A percentile compares a stretch with the other conserved stretches of the same genome.
These are phyloP conservation scores for Hygrophorus russula DNA, from an alignment of 768 basidiomycete species.

Conservation along the genomic window DNA sequence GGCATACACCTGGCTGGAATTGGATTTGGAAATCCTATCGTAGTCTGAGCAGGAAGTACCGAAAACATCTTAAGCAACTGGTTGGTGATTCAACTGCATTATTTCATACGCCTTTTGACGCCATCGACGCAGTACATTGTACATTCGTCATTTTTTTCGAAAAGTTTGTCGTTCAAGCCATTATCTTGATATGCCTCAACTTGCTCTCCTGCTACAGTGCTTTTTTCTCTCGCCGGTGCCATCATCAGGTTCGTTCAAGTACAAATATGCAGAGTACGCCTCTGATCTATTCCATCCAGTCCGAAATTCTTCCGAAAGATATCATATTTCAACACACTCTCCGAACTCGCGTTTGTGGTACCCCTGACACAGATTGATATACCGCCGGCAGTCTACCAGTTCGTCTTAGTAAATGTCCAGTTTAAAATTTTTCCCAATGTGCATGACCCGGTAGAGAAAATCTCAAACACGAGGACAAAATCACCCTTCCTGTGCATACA, in stretches of 20 bases:
- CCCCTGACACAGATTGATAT: conserved; percentile 86
- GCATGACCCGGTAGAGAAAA: conserved; percentile 48
- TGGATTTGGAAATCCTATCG: conserved; percentile 91
- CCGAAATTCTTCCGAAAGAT: conserved; percentile 89
- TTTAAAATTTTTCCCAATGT: neutral
- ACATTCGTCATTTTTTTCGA: conserved; percentile 81
- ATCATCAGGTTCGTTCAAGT: conserved; percentile 57
- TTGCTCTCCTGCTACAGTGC: conserved; percentile 36
- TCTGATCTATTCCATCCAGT: conserved; percentile 23
- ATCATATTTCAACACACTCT: conserved; percentile 63
- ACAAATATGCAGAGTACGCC: neutral
- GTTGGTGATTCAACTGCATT: conserved; percentile 26
- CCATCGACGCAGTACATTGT: conserved; percentile 55
- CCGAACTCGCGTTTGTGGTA: conserved; percentile 63
- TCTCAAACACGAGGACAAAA: conserved; percentile 58
- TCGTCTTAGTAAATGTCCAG: conserved; percentile 7
- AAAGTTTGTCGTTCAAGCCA: conserved; percentile 39
- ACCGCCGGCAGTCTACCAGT: conserved; percentile 76
- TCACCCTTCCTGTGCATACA: conserved; percentile 50
- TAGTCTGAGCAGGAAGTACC: conserved; percentile 69
- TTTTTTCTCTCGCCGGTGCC: conserved; percentile 80
- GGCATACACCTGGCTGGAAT: conserved; percentile 69
- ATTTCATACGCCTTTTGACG: neutral
- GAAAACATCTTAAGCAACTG: conserved; percentile 79
- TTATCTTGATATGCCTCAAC: conserved; percentile 6